These are phyloP conservation scores for Rhodotorula glutinis DNA, from an alignment of 1,284 basidiomycete species.

Conservation along the genomic window DNA sequence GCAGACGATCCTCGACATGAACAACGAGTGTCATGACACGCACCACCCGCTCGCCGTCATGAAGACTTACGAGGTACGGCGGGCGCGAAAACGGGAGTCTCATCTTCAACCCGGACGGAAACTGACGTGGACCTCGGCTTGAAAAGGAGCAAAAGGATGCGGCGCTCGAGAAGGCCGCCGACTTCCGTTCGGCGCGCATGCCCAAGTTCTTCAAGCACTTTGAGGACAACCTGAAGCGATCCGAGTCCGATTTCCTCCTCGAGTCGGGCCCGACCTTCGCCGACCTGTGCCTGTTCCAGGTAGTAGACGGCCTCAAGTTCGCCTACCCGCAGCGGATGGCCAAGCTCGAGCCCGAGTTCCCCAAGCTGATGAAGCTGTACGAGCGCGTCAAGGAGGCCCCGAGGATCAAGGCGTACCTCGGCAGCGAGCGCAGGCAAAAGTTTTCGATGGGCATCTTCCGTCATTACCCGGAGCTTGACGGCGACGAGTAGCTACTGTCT, in stretches of 20 bases:
- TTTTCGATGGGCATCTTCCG: slow-evolving; percentile 55
- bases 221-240: slow-evolving; percentile 47
- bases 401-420: slow-evolving; percentile 53
- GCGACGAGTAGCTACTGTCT: not conserved
- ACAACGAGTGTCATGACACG: slow-evolving; percentile 49
- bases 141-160: slow-evolving; percentile 52
- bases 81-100: too few relatives aligned
- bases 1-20: slow-evolving; percentile 53
- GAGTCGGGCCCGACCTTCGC: slow-evolving; percentile 53
- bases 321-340: slow-evolving; percentile 54
- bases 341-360: slow-evolving; percentile 47
- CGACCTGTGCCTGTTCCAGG: slow-evolving; percentile 55
- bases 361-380: slow-evolving; percentile 42
- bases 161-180: slow-evolving; percentile 47
- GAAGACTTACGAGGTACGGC: slow-evolving; percentile 52
- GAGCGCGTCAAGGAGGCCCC: slow-evolving; percentile 44
- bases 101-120: too few relatives aligned
- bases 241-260: slow-evolving; percentile 47
- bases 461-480: slow-evolving; percentile 56
- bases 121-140: not conserved
- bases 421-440: slow-evolving; percentile 49
- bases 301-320: slow-evolving; percentile 50
- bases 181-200: slow-evolving; percentile 52
- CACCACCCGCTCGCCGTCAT: slow-evolving; percentile 51
- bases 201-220: slow-evolving; percentile 55